Evolutionary conservation across 2,329 filamentous ascomycete genomes (phyloP), one percentile per base, ranked within the genome.

Genomic region (Penicillium hordei): DNA sequence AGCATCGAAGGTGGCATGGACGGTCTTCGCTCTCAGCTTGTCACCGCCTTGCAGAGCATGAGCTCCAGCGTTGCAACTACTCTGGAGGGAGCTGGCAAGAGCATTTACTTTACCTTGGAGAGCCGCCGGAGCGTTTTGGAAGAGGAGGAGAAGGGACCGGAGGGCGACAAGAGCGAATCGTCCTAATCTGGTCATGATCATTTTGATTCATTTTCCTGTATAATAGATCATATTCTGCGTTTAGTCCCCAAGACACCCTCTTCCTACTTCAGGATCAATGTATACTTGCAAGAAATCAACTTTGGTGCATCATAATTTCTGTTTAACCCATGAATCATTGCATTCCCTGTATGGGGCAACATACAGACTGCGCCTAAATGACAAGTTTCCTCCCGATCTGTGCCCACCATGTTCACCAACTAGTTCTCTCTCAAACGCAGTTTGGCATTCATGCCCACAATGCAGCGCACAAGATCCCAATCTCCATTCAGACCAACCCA

Each of bases 361-460:
- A 17, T 29, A 48, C 29, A 45, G 36, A 53, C 25, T 29, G 27
- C 25, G 27, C 31, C 27, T 38, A 38, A 48, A 51, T 21, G 3
- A 23, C 36, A 43, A 53, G 12, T 36, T 43, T 21, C 23, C 40
- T 40, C 40, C 34, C 12, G 23, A 31, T 29, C 34, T 27, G 52
- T 39, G n/a, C 19, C 45, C 31, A 36, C 10, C 2, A 45, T 27
- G 17, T 19, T 9, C 29, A 8, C 3, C 29, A n/a, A 43, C 51
- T 60, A 62, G 17, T 69, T 55, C 58, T 72, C 61, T 55, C 69
- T 71, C 62, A 77, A 62, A 62, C 74, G 70, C 65, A 85, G 68
- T 56, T 77, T 88, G 25, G 89, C 85, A 72, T 99, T 99, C 91
- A 96, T 93, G 7, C 90, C 93, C 7, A 97, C 88, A 67, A 97